Percentiles rank a stretch among this genome's conserved stretches.
Evolutionary conservation across 2,329 filamentous ascomycete genomes (phyloP).

Genomic region (Penicillium sp.): DNA sequence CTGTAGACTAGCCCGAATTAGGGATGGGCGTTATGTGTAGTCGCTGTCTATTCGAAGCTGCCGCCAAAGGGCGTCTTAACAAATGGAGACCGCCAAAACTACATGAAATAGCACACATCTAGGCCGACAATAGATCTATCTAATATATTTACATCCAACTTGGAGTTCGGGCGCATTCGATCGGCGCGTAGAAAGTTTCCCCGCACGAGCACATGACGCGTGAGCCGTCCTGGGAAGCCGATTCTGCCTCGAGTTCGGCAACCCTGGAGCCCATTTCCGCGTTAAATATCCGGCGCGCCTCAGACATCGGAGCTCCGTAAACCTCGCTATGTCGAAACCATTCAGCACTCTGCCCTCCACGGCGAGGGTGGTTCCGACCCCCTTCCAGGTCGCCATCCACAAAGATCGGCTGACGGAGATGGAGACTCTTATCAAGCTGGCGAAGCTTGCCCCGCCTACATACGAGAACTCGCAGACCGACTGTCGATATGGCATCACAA

Average conservation of each 20-base stretch:
- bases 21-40: not conserved
- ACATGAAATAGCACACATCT: not conserved
- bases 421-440: constrained; percentile 47
- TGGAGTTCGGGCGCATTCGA: not conserved
- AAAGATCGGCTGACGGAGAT: constrained; percentile 49
- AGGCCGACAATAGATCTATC: not conserved
- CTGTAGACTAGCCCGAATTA: not conserved
- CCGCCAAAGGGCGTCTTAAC: not conserved
- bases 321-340: constrained; percentile 21
- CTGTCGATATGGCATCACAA: constrained; percentile 46
- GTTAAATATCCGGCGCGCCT: not conserved
- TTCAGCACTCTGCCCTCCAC: constrained; percentile 36
- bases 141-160: not conserved
- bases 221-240: not conserved
- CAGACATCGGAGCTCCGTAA: not conserved
- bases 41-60: not conserved
- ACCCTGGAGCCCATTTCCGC: not conserved
- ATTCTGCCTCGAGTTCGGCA: not conserved
- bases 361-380: constrained; percentile 37
- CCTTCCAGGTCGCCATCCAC: constrained; percentile 45
- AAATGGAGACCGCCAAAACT: not conserved
- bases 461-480: constrained; percentile 50
- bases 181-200: not conserved
- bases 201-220: not conserved
- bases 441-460: constrained; percentile 49